Conservation (phyloP, 2,329 filamentous ascomycete genomes). For the Sphaerulina populicola region DNA sequence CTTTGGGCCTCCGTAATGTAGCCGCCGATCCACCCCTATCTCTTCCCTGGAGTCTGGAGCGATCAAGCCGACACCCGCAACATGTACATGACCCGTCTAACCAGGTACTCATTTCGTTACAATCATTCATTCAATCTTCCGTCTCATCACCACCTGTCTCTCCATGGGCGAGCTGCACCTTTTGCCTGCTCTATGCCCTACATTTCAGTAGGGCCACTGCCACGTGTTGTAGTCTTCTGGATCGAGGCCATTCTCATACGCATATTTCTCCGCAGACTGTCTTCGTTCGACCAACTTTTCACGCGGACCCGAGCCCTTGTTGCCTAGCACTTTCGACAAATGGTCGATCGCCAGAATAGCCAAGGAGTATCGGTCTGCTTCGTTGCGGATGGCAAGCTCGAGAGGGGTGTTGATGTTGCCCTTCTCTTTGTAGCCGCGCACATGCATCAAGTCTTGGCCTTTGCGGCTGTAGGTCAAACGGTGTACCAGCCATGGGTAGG, state of each 20-base stretch:
- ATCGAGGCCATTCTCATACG: constrained; percentile 64
- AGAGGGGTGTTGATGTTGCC: constrained; percentile 76
- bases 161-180: background rate
- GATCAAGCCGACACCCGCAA: no score
- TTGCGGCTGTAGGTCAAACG: constrained; percentile 67
- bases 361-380: constrained; percentile 67
- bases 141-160: background rate
- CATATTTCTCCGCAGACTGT: constrained; percentile 55
- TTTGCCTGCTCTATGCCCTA: background rate
- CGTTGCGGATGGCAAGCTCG: constrained; percentile 68
- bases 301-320: constrained; percentile 53
- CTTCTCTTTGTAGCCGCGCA: constrained; percentile 74
- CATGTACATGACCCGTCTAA: background rate
- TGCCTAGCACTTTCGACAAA: constrained; percentile 51
- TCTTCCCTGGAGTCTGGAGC: background rate
- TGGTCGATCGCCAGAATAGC: constrained; percentile 69
- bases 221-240: constrained; percentile 57
- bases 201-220: constrained; percentile 50
- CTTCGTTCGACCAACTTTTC: constrained; percentile 58
- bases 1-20: no score
- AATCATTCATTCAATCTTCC: background rate
- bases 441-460: constrained; percentile 59
- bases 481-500: constrained; percentile 72
- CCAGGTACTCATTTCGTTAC: background rate
- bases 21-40: no score